phyloP scores from a whole-genome alignment of 2,329 filamentous ascomycete species.

The Nigrograna mackinnonii region DNA sequence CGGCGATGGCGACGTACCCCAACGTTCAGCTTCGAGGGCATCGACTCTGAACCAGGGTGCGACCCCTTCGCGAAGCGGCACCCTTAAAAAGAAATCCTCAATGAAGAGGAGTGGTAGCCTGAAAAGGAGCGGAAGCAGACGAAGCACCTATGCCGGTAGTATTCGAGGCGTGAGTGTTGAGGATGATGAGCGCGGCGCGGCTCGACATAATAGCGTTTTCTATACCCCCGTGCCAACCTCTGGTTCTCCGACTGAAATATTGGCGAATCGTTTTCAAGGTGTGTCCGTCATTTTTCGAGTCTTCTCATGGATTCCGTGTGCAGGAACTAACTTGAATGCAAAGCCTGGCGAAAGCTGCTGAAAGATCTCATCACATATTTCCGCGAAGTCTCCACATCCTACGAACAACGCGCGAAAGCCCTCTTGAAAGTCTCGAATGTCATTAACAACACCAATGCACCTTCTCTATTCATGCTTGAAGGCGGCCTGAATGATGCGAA shows the following conservation, averaged over 20 bases:
- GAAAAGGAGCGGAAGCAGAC: slow-evolving; percentile 77
- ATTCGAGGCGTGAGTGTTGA: slow-evolving; percentile 79
- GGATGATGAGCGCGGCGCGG: slow-evolving; percentile 62
- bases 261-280: slow-evolving; percentile 90
- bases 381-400: slow-evolving; percentile 85
- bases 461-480: slow-evolving; percentile 74
- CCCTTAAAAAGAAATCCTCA: slow-evolving; percentile 86
- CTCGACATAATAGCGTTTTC: slow-evolving; percentile 81
- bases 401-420: slow-evolving; percentile 82
- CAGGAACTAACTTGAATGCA: slow-evolving; percentile 19
- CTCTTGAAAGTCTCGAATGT: slow-evolving; percentile 82
- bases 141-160: slow-evolving; percentile 83
- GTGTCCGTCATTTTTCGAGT: slow-evolving; percentile 33
- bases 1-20: slow-evolving; percentile 56
- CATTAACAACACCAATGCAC: slow-evolving; percentile 77
- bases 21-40: slow-evolving; percentile 65
- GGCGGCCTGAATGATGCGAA: slow-evolving; percentile 89
- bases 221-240: slow-evolving; percentile 86
- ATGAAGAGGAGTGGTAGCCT: slow-evolving; percentile 74
- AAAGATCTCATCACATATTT: slow-evolving; percentile 96
- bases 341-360: slow-evolving; percentile 92
- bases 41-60: slow-evolving; percentile 49
- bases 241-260: slow-evolving; percentile 83
- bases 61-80: slow-evolving; percentile 66
- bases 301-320: background rate